Conservation (phyloP, 352 stramenopile species). For the Pythium rhizo-oryzae region DNA sequence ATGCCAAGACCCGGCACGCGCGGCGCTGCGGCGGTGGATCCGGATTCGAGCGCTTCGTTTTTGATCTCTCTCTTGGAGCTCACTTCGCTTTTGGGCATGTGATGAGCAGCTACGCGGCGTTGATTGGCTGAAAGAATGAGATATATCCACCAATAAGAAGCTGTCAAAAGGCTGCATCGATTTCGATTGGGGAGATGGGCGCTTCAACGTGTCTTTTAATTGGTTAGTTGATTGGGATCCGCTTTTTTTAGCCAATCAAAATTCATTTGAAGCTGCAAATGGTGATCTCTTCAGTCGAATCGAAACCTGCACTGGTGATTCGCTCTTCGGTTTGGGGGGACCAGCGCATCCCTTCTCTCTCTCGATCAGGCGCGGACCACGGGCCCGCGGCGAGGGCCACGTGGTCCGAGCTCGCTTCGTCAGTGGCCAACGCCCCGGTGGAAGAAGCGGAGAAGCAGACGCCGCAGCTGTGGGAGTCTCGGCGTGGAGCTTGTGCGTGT, state of each 20-base stretch:
- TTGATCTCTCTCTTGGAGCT: background rate
- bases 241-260: constrained; percentile 8
- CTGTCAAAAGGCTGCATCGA: constrained; percentile 16
- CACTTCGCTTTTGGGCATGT: background rate
- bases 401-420: too few species aligned
- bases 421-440: too few species aligned
- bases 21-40: too few species aligned
- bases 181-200: constrained; percentile 18
- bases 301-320: background rate
- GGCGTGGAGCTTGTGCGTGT: too few species aligned
- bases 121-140: constrained; percentile 8
- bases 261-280: background rate
- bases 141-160: constrained; percentile 9
- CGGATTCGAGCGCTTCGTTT: too few species aligned
- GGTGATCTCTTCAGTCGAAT: constrained; percentile 1
- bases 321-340: background rate
- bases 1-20: background rate
- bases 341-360: too few species aligned
- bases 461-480: too few species aligned
- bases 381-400: too few species aligned
- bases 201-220: constrained; percentile 10
- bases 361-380: too few species aligned
- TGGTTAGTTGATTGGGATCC: constrained; percentile 11
- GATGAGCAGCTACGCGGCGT: background rate
- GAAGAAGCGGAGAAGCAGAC: too few species aligned